Base-by-base conservation (phyloP, 805 yeast genomes). In the Yamadazyma philogaea region DNA sequence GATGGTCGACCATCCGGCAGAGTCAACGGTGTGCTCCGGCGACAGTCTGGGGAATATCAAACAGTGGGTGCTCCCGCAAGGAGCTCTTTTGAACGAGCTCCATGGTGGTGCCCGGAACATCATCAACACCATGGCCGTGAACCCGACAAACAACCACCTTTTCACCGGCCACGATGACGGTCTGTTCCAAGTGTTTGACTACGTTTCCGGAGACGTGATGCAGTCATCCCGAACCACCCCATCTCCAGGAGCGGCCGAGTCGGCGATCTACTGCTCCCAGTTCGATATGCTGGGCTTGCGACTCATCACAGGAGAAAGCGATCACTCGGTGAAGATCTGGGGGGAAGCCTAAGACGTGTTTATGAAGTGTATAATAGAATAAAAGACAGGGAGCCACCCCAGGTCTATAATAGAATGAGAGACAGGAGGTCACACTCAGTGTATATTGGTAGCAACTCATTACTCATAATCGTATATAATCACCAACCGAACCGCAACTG, bases 401-500 rank as follows among this genome's bases (percentile, higher is more conserved):
- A n/a, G n/a, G n/a, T n/a, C n/a, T n/a, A n/a, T n/a, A n/a, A n/a
- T n/a, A n/a, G n/a, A n/a, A n/a, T n/a, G n/a, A n/a, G n/a, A n/a
- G n/a, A n/a, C n/a, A n/a, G n/a, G n/a, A n/a, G n/a, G n/a, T n/a
- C n/a, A n/a, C n/a, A n/a, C n/a, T n/a, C 28, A 24, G 28, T 11
- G 3, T 11, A 24, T 24, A 11, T 24, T 24, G 8, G 12, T 11
- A 24, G n/a, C 3, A 24, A 5, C 12, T 24, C 28, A 24, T 24
- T 24, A 24, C 28, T 30, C 33, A 30, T 30, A 15, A 30, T 16
- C 34, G 39, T 43, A 33, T 46, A 46, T 43, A 40, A 43, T 36
- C 64, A 90, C 96, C 97, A 90, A 3, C 96, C 97, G 65, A 93
- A 93, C 54, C 97, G 74, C 56, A 93, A 70, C 70, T 93, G 98